Base-by-base conservation (phyloP, 2,329 filamentous ascomycete species). In the Stemphylium beticola region DNA sequence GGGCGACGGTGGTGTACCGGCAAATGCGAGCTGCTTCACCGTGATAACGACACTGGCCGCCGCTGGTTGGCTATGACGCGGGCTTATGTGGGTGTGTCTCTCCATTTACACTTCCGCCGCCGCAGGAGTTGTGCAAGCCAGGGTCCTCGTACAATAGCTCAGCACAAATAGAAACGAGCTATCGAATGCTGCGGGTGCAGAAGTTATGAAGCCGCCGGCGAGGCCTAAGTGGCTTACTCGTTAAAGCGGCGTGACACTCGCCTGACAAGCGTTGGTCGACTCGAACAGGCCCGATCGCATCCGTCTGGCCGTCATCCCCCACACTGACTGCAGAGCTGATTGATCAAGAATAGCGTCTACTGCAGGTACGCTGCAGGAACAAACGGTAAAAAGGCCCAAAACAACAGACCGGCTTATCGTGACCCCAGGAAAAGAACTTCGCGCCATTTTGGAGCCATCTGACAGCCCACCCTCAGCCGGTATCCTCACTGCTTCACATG, bases 361-460 rank as follows among this genome's bases (percentile, higher is more conserved):
- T 69, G 75, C 75, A 77, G 75, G 75, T 71, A 76, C 74, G 62
- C 57, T 60, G 54, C 57, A 61, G 54, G 57, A 64, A 63, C 57
- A 59, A 58, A 57, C 59, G 60, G 58, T 57, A 49, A 49, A 52
- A 57, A 58, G 53, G 50, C 57, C 47, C 52, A 50, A 42, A 47
- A 52, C 56, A 40, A 61, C 50, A 55, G 37, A 32, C 40, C 26
- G 26, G 40, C 59, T 62, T 61, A 63, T 66, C 63, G 55, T 58
- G 52, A 56, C 55, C 44, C 57, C 57, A 49, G 50, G 59, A 61
- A 64, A 61, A 49, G 42, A 31, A 52, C 22, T 49, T 52, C 18
- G 40, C 29, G 26, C 26, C 26, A 29, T 29, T 29, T 11, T 29
- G 26, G 26, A 10, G 9, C 26, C 26, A 29, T 29, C 26, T 29